Conservation (phyloP, 1,284 basidiomycete species). For the Fomitopsis schrenkii region DNA sequence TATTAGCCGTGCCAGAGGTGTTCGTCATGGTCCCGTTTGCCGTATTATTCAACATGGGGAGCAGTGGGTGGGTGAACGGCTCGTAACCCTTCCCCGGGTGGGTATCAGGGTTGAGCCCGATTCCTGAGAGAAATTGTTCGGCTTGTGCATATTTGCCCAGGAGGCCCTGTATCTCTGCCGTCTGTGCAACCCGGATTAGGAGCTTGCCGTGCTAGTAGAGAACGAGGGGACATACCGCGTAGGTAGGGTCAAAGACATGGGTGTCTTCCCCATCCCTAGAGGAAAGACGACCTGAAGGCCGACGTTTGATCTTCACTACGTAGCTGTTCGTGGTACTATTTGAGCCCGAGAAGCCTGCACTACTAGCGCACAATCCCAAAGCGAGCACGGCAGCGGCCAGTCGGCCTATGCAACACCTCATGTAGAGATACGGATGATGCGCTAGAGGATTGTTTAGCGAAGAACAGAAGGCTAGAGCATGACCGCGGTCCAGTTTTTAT, state of each 20-base stretch:
- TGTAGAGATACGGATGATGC: neutral
- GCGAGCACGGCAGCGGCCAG: neutral
- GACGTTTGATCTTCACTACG: conserved; percentile 3
- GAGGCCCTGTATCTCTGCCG: conserved; percentile 27
- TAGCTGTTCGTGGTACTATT: neutral
- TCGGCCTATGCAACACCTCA: neutral
- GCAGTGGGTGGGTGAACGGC: conserved; percentile 22
- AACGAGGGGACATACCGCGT: neutral
- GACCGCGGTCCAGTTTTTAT: no score
- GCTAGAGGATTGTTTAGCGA: neutral
- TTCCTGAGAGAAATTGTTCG: conserved; percentile 28
- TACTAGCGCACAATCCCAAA: neutral
- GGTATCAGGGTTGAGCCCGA: conserved; percentile 29
- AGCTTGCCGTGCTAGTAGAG: no score
- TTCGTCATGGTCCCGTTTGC: conserved; percentile 1
- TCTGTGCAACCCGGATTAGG: conserved; percentile 16
- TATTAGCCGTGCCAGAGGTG: conserved; percentile 4
- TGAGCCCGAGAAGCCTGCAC: neutral
- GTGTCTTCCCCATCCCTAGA: neutral
- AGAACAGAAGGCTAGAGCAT: neutral
- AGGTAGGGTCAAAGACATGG: conserved; percentile 3
- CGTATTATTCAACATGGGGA: conserved; percentile 13
- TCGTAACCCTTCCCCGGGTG: conserved; percentile 22
- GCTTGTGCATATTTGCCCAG: conserved; percentile 36
- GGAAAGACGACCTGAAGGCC: neutral